These are phyloP conservation scores for Anthostomella pinea DNA, from an alignment of 2,329 filamentous ascomycete genomes.

Conservation along the genomic window DNA sequence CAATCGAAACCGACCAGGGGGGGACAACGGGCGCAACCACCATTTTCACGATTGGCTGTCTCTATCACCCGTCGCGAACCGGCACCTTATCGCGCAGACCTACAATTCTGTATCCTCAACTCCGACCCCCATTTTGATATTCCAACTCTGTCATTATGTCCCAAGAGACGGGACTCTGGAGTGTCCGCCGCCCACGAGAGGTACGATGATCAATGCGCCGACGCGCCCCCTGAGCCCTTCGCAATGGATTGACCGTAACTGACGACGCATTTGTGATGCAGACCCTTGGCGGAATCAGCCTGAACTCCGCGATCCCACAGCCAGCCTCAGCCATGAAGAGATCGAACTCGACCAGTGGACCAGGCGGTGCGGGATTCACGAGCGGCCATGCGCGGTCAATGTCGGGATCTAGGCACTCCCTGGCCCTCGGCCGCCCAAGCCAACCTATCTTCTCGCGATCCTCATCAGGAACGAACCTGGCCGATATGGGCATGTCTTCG, in stretches of 20 bases:
- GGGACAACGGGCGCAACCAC: conserved; percentile 5
- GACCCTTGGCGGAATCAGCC: conserved; percentile 83
- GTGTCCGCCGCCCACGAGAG: conserved; percentile 87
- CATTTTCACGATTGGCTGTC: conserved; percentile 2
- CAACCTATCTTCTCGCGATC: conserved; percentile 85
- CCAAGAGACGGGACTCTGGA: conserved; percentile 85
- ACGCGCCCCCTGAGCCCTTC: conserved; percentile 6
- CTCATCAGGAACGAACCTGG: conserved; percentile 77
- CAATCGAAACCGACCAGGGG: too few species aligned
- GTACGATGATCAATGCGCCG: conserved; percentile 48
- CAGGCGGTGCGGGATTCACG: conserved; percentile 61
- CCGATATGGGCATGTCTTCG: conserved; percentile 77
- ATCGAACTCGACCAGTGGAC: conserved; percentile 71
- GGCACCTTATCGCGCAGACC: background rate
- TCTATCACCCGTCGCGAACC: too few species aligned
- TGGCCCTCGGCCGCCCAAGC: conserved; percentile 77
- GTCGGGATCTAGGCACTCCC: conserved; percentile 80
- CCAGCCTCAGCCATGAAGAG: conserved; percentile 93
- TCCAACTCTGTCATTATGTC: conserved; percentile 58
- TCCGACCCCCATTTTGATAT: conserved; percentile 2
- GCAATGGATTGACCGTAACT: conserved; percentile 13
- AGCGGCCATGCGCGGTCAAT: conserved; percentile 75
- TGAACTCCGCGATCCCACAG: conserved; percentile 83
- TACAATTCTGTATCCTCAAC: background rate
- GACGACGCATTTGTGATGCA: conserved; percentile 36